Evolutionary conservation across 805 yeast genomes (phyloP), one percentile per base, ranked within the genome.

Genomic region (Cyberlindnera lachancei): DNA sequence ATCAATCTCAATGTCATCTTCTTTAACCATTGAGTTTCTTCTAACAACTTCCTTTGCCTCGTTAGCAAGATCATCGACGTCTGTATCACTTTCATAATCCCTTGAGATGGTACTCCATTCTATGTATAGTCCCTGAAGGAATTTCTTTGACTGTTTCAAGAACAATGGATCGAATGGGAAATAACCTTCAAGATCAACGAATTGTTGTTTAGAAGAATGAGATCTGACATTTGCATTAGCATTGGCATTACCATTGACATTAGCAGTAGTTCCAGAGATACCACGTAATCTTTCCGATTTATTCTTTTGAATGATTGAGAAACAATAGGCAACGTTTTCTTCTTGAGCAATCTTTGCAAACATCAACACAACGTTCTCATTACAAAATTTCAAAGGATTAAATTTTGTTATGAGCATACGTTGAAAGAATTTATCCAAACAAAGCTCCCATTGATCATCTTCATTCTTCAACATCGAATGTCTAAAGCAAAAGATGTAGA

Each of bases 131-230:
- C 59, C 64, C 20, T 67, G 62, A 35, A 92, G 59, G 21, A 74
- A 53, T 24, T 59, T 55, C 46, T 77, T 74, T 29, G 84, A 71
- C 9, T 58, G 58, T 27, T 78, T 80, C 41, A 90, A 67, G 31
- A 82, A 73, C 40, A 92, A 58, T 1, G 98, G 98, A 62, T 90
- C 97, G 54, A 84, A 90, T 10, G 98, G 98, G 58, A 90, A 90
- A 54, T 86, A 90, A n/a, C 92, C 87, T 54, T 88, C 96, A 32
- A 90, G 64, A 48, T 86, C 94, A 44, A 83, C 69, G 50, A 84
- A 86, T 50, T 87, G 95, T 51, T 83, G 88, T 48, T 78, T 78
- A 34, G 75, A 73, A 45, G 59, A 54, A 8, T 52, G 37, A 52
- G 20, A 49, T 50, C 29, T 34, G 27, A 35, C 35, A 18, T 35